These are phyloP conservation scores for Globisporangium nodosum DNA, from an alignment of 352 stramenopile genomes.

Conservation along the genomic window DNA sequence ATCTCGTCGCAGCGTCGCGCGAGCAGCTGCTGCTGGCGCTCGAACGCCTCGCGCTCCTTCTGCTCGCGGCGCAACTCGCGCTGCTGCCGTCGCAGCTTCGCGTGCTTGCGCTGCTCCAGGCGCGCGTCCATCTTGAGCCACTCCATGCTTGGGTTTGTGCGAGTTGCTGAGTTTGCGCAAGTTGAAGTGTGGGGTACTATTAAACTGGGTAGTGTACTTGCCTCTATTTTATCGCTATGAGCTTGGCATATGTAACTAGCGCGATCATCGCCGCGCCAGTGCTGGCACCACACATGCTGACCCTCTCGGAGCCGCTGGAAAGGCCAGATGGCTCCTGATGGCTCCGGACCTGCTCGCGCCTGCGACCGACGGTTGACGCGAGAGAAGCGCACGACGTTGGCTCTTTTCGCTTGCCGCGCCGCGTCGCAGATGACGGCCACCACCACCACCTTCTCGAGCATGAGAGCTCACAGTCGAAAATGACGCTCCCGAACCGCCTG, in stretches of 20 bases:
- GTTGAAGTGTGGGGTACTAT: conserved; percentile 6
- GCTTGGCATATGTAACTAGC: too few species aligned
- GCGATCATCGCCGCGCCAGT: too few species aligned
- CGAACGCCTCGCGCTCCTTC: conserved; percentile 19
- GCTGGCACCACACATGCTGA: too few species aligned
- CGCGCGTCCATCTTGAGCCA: conserved; percentile 41
- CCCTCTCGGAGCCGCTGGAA: too few species aligned
- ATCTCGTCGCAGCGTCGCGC: conserved; percentile 38
- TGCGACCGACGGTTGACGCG: neutral
- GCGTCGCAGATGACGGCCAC: neutral
- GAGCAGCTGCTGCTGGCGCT: conserved; percentile 29
- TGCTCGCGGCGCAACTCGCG: conserved; percentile 33
- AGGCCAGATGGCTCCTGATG: neutral
- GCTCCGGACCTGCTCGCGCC: neutral
- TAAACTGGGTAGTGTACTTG: neutral
- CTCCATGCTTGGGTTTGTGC: conserved; percentile 20
- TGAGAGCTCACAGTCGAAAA: conserved; percentile 27
- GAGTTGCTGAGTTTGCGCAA: neutral
- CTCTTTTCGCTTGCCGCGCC: neutral
- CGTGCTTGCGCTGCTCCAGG: conserved; percentile 41
- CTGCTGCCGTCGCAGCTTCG: conserved; percentile 38
- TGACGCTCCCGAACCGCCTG: conserved; percentile 48
- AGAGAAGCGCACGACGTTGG: neutral
- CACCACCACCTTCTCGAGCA: conserved; percentile 2
- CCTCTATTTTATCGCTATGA: neutral